Percentiles rank a stretch among this genome's conserved stretches.
Evolutionary conservation across 108 stramenopile genomes (phyloP).

Genomic region (Pseudonitzschia pungens): DNA sequence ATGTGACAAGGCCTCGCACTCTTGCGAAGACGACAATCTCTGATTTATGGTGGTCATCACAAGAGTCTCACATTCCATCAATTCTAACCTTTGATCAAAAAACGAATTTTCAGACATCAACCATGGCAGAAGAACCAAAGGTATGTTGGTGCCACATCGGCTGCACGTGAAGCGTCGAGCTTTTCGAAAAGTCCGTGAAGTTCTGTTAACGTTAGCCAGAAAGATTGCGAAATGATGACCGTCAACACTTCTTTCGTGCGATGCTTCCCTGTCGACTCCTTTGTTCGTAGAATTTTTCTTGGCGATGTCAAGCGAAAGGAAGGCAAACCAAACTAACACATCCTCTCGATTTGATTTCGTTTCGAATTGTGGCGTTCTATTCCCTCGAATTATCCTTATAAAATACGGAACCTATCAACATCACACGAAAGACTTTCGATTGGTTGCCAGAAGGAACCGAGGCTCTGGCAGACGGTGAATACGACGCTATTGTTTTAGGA

Average conservation of each 20-base stretch:
- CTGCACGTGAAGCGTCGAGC: not conserved
- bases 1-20: too few species aligned
- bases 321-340: too few species aligned
- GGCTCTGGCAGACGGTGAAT: slow-evolving; percentile 97
- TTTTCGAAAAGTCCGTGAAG: not conserved
- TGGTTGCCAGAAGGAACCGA: slow-evolving; percentile 94
- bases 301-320: not conserved
- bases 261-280: not conserved
- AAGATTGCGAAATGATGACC: not conserved
- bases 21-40: too few species aligned
- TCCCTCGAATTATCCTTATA: not conserved
- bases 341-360: not conserved
- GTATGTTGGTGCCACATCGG: not conserved
- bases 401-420: not conserved
- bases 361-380: not conserved
- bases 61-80: not conserved
- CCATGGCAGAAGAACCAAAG: slow-evolving; percentile 13
- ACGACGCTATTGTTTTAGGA: slow-evolving; percentile 98
- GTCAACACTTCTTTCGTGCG: not conserved
- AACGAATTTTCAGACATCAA: not conserved
- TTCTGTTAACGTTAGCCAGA: not conserved
- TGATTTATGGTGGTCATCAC: not conserved
- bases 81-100: not conserved
- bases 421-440: slow-evolving; percentile 50
- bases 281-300: not conserved